Evolutionary conservation across 768 basidiomycete species (phyloP).

Genomic region (Termitomyces sp.): DNA sequence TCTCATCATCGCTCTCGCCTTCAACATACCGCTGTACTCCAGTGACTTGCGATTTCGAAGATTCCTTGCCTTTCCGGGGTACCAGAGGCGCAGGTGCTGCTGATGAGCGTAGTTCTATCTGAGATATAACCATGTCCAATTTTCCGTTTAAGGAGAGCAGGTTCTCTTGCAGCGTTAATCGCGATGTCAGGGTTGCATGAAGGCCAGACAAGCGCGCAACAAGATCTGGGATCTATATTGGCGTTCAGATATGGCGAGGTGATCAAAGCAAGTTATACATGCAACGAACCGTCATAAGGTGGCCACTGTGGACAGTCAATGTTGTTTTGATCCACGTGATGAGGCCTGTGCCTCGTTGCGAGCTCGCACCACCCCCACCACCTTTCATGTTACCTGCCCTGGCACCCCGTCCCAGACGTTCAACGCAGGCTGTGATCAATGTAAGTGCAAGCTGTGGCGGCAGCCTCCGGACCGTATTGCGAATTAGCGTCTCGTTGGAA

Average conservation of each 20-base stretch:
- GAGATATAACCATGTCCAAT: slow-evolving; percentile 89
- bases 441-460: slow-evolving; percentile 86
- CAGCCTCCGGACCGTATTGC: slow-evolving; percentile 80
- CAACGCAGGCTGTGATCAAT: slow-evolving; percentile 82
- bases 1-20: slow-evolving; percentile 62
- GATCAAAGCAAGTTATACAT: not conserved
- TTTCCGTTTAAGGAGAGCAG: slow-evolving; percentile 83
- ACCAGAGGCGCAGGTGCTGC: slow-evolving; percentile 52
- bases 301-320: slow-evolving; percentile 79
- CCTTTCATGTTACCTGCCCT: slow-evolving; percentile 71
- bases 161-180: slow-evolving; percentile 78
- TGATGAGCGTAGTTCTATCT: slow-evolving; percentile 86
- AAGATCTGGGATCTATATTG: slow-evolving; percentile 80
- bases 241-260: slow-evolving; percentile 7
- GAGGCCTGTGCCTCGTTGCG: slow-evolving; percentile 65
- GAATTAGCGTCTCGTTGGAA: slow-evolving; percentile 74
- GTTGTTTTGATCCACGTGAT: slow-evolving; percentile 79
- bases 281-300: slow-evolving; percentile 81
- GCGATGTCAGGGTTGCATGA: slow-evolving; percentile 73
- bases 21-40: slow-evolving; percentile 60
- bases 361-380: slow-evolving; percentile 73
- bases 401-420: slow-evolving; percentile 75
- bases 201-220: slow-evolving; percentile 82
- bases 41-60: slow-evolving; percentile 25
- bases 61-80: slow-evolving; percentile 31